Conservation (phyloP, 441 rosid species). For the Adansonia rubrostipa region DNA sequence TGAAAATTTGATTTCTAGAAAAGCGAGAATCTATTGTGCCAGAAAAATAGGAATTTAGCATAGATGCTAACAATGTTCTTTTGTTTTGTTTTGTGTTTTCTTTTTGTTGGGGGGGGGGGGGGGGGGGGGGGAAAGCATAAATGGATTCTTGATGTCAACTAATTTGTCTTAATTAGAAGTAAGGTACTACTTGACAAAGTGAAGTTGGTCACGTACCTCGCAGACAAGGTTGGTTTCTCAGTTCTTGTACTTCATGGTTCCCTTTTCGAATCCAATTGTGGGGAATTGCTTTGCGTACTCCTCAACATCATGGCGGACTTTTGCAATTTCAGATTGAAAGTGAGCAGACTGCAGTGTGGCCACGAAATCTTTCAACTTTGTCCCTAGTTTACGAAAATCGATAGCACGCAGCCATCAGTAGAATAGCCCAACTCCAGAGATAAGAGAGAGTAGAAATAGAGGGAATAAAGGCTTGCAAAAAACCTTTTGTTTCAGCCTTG, state of each 20-base stretch:
- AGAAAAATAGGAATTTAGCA: too few relatives aligned
- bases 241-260: slow-evolving; percentile 95
- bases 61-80: too few relatives aligned
- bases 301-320: slow-evolving; percentile 77
- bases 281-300: slow-evolving; percentile 98
- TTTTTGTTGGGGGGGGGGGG: too few relatives aligned
- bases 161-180: background rate
- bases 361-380: slow-evolving; percentile 86
- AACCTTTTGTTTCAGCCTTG: slow-evolving; percentile 84
- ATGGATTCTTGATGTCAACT: slow-evolving; percentile 7
- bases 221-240: slow-evolving; percentile 38
- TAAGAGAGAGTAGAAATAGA: background rate
- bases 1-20: too few relatives aligned
- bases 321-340: slow-evolving; percentile 69
- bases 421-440: background rate
- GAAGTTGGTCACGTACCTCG: slow-evolving; percentile 35
- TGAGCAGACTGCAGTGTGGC: slow-evolving; percentile 58
- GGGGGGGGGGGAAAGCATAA: background rate
- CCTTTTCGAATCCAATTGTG: slow-evolving; percentile 88
- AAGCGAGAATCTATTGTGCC: too few relatives aligned
- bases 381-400: slow-evolving; percentile 51
- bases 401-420: slow-evolving; percentile 23
- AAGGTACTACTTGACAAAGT: background rate
- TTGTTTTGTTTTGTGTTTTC: background rate
- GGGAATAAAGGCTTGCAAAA: slow-evolving; percentile 17